Percentiles rank a stretch among this genome's conserved stretches.
Conservation (phyloP, 2,329 filamentous ascomycete genomes). For the Rhynchosporium agropyri region DNA sequence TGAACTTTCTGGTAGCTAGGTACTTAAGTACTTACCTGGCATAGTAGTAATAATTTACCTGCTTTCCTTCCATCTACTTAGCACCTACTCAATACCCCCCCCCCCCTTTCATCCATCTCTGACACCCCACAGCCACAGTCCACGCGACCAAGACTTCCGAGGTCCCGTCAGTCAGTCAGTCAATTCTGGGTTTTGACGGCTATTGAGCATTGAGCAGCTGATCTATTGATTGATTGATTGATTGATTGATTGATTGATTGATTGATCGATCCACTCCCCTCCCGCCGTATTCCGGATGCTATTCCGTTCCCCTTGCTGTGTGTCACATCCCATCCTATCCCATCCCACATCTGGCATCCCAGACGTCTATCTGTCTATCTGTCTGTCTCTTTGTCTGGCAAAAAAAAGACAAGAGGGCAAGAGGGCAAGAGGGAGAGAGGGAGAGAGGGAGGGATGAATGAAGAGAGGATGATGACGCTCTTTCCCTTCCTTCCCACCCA, state of each 20-base stretch:
- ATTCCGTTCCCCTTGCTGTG: neutral
- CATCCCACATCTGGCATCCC: neutral
- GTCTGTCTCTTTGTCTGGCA: slow-evolving; percentile 3
- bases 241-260: too few species aligned
- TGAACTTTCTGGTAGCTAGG: too few species aligned
- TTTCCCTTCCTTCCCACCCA: slow-evolving; percentile 2
- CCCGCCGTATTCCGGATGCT: slow-evolving; percentile 14
- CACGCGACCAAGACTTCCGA: too few species aligned
- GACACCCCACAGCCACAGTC: too few species aligned
- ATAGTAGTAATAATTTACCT: too few species aligned
- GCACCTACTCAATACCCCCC: too few species aligned
- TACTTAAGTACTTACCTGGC: too few species aligned
- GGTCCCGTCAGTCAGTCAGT: too few species aligned
- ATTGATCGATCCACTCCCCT: slow-evolving; percentile 6
- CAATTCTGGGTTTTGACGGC: neutral
- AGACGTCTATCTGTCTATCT: neutral
- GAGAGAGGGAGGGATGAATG: neutral
- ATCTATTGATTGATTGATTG: too few species aligned
- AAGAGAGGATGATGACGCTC: slow-evolving; percentile 8
- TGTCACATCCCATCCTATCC: neutral
- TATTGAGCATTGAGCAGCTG: slow-evolving; percentile 1
- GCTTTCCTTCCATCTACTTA: too few species aligned
- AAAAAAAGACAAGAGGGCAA: slow-evolving; percentile 5
- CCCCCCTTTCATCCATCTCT: too few species aligned
- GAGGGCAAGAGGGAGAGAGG: too few species aligned